phyloP scores from a whole-genome alignment of 306 rosid species.

The Elaeagnus macrophylla region DNA sequence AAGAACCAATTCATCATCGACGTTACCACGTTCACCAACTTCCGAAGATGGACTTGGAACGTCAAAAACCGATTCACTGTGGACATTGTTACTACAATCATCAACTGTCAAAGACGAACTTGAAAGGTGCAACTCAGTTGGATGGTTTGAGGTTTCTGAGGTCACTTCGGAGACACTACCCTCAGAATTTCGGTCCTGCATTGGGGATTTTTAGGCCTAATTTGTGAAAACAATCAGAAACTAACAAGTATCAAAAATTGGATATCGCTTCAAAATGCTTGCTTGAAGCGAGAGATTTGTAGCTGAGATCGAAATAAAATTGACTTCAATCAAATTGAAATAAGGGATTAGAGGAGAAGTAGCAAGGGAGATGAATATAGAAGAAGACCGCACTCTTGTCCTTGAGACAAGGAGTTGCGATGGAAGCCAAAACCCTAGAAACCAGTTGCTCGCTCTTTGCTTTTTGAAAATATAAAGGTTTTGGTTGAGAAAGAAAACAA shows the following conservation, averaged over 20 bases:
- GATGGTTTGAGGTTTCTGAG: constrained; percentile 20
- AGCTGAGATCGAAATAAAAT: constrained; percentile 3
- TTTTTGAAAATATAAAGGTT: too few species aligned
- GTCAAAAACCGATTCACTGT: constrained; percentile 51
- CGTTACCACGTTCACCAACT: constrained; percentile 15
- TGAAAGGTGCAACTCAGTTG: constrained; percentile 15
- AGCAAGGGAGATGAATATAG: neutral
- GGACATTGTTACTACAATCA: constrained; percentile 22
- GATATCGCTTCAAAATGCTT: neutral
- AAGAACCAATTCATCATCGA: constrained; percentile 47
- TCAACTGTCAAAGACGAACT: constrained; percentile 16
- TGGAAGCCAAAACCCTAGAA: too few species aligned
- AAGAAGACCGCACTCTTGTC: too few species aligned
- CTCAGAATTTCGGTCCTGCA: constrained; percentile 57
- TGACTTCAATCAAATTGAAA: constrained; percentile 3
- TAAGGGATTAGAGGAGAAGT: constrained; percentile 1
- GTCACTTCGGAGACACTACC: constrained; percentile 18
- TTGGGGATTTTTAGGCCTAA: constrained; percentile 20
- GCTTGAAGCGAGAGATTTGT: constrained; percentile 1
- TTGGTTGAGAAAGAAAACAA: too few species aligned
- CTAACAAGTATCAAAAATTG: neutral
- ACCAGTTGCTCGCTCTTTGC: too few species aligned
- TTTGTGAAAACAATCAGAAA: neutral
- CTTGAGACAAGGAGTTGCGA: too few species aligned
- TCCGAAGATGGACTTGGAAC: constrained; percentile 39